Conservation (phyloP, 108 stramenopile genomes). For the Seminavis robusta region DNA sequence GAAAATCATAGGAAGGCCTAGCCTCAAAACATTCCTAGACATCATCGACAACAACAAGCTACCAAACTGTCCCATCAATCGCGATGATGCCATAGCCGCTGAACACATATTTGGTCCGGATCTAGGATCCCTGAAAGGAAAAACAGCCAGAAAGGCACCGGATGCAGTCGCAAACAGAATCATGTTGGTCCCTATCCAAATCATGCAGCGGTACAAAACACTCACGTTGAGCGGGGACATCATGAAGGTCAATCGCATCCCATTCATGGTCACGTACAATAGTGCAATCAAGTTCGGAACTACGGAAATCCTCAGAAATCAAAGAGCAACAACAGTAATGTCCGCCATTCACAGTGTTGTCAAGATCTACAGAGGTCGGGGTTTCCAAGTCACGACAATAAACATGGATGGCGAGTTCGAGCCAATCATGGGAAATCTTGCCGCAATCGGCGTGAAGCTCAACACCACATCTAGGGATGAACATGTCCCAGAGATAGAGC, state of each 20-base stretch:
- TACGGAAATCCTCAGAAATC: too few species aligned
- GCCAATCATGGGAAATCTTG: constrained; percentile 8
- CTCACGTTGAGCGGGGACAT: constrained; percentile 25
- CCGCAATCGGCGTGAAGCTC: background rate
- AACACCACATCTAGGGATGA: constrained; percentile 16
- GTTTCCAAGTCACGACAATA: constrained; percentile 16
- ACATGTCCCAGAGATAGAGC: constrained; percentile 46
- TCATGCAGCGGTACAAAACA: constrained; percentile 8
- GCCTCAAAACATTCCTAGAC: constrained; percentile 11
- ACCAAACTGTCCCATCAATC: constrained; percentile 30
- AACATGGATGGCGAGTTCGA: constrained; percentile 35
- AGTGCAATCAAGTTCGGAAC: background rate
- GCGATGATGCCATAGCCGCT: constrained; percentile 22
- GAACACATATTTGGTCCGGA: constrained; percentile 31
- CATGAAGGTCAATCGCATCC: constrained; percentile 28
- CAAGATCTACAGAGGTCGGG: constrained; percentile 20
- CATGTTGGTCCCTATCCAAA: constrained; percentile 5
- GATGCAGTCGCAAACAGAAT: constrained; percentile 14
- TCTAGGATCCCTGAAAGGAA: constrained; percentile 35
- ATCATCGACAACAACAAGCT: constrained; percentile 21
- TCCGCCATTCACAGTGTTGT: constrained; percentile 1
- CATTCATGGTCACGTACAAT: constrained; percentile 8
- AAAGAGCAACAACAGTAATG: background rate
- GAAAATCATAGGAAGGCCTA: constrained; percentile 22
- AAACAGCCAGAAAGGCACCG: constrained; percentile 14